Percentiles rank a stretch among this genome's conserved stretches.
Conservation (phyloP, 169 alveolate species). For the Blepharisma undulans region DNA sequence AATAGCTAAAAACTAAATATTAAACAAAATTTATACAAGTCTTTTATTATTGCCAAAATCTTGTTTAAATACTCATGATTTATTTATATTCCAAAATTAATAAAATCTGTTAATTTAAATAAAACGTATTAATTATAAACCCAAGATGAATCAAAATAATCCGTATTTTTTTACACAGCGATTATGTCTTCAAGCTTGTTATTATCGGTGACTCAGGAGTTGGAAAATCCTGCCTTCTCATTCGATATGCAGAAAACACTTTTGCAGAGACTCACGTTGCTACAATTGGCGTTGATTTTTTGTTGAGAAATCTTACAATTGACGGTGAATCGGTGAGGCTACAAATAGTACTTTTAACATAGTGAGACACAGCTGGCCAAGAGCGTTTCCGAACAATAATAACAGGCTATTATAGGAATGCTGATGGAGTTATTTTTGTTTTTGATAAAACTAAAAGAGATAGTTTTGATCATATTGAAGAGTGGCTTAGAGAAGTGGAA, state of each 20-base stretch:
- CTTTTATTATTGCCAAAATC: too few species aligned
- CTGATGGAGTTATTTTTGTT: constrained; percentile 58
- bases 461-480: constrained; percentile 42
- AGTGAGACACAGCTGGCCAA: constrained; percentile 82
- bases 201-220: constrained; percentile 98
- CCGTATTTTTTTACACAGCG: constrained; percentile 48
- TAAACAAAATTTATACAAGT: background rate
- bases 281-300: constrained; percentile 93
- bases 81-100: too few species aligned
- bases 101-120: background rate
- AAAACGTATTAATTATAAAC: background rate
- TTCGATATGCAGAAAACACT: constrained; percentile 89
- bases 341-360: constrained; percentile 43
- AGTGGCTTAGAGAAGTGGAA: constrained; percentile 58
- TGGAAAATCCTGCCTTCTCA: constrained; percentile 95
- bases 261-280: constrained; percentile 90
- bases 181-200: constrained; percentile 94
- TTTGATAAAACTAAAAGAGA: constrained; percentile 53
- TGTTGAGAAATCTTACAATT: constrained; percentile 49
- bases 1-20: background rate
- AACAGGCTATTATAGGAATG: constrained; percentile 57
- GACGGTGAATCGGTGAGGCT: constrained; percentile 62
- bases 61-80: too few species aligned
- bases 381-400: constrained; percentile 63
- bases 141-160: background rate